A percentile compares a stretch with the other conserved stretches of the same genome.
Evolutionary conservation across 23 red algal genomes (phyloP).

Genomic region (Gracilaria caudata): DNA sequence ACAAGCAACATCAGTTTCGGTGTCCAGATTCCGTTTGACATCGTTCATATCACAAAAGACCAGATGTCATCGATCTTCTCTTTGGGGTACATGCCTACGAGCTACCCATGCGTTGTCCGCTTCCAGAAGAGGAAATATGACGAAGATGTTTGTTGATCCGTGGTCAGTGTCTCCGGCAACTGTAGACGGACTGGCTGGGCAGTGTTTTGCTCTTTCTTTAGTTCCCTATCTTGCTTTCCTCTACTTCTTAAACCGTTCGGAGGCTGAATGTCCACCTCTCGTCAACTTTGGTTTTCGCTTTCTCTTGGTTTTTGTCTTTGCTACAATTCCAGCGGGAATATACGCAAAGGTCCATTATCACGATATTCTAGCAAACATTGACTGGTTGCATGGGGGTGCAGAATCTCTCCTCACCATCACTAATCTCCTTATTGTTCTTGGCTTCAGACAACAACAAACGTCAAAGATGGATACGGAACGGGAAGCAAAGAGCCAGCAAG

Average conservation of each 20-base stretch:
- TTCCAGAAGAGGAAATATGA: not conserved
- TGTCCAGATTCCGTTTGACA: not conserved
- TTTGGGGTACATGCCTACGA: not conserved
- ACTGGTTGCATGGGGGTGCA: slow-evolving; percentile 90
- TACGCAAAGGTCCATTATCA: slow-evolving; percentile 73
- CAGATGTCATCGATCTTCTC: not conserved
- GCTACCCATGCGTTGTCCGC: not conserved
- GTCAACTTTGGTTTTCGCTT: slow-evolving; percentile 83
- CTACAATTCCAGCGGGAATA: slow-evolving; percentile 88
- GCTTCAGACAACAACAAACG: slow-evolving; percentile 48
- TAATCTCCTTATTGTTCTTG: slow-evolving; percentile 81
- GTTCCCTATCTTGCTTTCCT: slow-evolving; percentile 84
- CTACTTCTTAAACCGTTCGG: slow-evolving; percentile 51
- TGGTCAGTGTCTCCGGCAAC: slow-evolving; percentile 73
- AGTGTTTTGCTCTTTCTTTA: slow-evolving; percentile 78
- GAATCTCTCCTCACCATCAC: slow-evolving; percentile 89
- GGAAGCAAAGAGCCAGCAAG: not conserved
- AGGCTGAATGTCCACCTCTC: slow-evolving; percentile 46
- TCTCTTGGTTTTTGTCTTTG: slow-evolving; percentile 90
- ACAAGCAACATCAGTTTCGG: not conserved
- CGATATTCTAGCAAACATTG: slow-evolving; percentile 92
- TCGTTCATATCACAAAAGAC: not conserved
- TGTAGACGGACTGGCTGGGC: slow-evolving; percentile 61
- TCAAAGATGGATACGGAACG: not conserved
- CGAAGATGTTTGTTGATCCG: slow-evolving; percentile 73